Conservation (phyloP, 169 alveolate genomes). For the Plasmodium gonderi region DNA sequence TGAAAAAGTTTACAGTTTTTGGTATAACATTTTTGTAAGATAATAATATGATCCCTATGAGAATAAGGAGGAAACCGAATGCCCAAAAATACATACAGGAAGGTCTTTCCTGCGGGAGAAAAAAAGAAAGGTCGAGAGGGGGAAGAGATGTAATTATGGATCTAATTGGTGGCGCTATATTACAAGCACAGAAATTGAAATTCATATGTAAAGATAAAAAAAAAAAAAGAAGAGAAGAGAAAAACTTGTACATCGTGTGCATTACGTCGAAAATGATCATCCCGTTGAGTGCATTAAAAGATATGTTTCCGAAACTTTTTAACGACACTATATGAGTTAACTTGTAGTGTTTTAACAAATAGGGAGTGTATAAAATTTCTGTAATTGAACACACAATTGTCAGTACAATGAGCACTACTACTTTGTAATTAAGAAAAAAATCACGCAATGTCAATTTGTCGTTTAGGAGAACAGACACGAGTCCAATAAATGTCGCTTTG, state of each 20-base stretch:
- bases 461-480: conserved; percentile 28
- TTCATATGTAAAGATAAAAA: not conserved
- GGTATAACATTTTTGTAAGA: conserved; percentile 37
- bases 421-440: conserved; percentile 7
- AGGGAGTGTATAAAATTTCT: conserved; percentile 26
- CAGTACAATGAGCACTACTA: not conserved
- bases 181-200: too few species aligned
- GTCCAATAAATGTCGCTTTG: conserved; percentile 22
- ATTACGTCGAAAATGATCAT: conserved; percentile 28
- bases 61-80: conserved; percentile 17
- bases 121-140: not conserved
- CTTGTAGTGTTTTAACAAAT: conserved; percentile 4
- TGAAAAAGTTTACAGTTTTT: not conserved
- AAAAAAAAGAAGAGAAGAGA: not conserved
- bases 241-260: not conserved
- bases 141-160: not conserved
- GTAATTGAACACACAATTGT: not conserved
- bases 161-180: too few species aligned
- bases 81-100: conserved; percentile 16
- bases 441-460: not conserved
- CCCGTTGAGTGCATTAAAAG: conserved; percentile 34
- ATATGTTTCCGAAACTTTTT: conserved; percentile 24
- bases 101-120: conserved; percentile 25
- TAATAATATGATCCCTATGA: conserved; percentile 17
- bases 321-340: conserved; percentile 31